Percentiles rank a stretch among this genome's conserved stretches.
phyloP scores from a whole-genome alignment of 352 stramenopile genomes.

The Pythium plurisporium region DNA sequence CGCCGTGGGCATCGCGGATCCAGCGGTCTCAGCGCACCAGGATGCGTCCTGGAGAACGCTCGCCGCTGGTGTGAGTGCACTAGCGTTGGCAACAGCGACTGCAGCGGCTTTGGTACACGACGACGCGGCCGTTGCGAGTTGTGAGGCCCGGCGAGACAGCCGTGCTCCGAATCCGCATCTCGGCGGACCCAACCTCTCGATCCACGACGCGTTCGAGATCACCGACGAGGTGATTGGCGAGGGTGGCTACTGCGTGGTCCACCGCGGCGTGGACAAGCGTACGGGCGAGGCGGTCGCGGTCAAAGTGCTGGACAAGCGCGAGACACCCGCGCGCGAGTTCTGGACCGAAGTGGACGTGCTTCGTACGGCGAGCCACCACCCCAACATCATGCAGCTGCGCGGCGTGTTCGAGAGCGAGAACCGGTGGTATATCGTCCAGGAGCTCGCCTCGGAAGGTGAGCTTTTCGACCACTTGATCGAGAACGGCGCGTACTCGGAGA shows the following conservation, averaged over 20 bases:
- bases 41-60: slow-evolving; percentile 12
- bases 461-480: slow-evolving; percentile 85
- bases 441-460: slow-evolving; percentile 81
- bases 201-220: slow-evolving; percentile 74
- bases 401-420: slow-evolving; percentile 69
- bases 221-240: slow-evolving; percentile 77
- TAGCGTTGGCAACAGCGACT: slow-evolving; percentile 2
- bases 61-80: slow-evolving; percentile 7
- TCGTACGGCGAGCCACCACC: slow-evolving; percentile 60
- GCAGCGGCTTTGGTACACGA: not conserved
- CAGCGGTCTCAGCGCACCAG: not conserved
- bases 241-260: slow-evolving; percentile 78
- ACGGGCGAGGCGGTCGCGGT: slow-evolving; percentile 71
- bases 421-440: slow-evolving; percentile 80
- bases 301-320: slow-evolving; percentile 76
- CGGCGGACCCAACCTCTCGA: slow-evolving; percentile 16
- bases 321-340: slow-evolving; percentile 75
- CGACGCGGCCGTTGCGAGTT: not conserved
- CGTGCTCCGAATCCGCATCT: slow-evolving; percentile 8
- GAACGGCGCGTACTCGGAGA: slow-evolving; percentile 85
- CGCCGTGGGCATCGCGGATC: not conserved
- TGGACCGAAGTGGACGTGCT: slow-evolving; percentile 82
- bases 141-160: not conserved
- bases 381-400: slow-evolving; percentile 76
- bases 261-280: slow-evolving; percentile 53